Conservation (phyloP, 2,329 filamentous ascomycete genomes). For the Pleurostoma richardsiae region DNA sequence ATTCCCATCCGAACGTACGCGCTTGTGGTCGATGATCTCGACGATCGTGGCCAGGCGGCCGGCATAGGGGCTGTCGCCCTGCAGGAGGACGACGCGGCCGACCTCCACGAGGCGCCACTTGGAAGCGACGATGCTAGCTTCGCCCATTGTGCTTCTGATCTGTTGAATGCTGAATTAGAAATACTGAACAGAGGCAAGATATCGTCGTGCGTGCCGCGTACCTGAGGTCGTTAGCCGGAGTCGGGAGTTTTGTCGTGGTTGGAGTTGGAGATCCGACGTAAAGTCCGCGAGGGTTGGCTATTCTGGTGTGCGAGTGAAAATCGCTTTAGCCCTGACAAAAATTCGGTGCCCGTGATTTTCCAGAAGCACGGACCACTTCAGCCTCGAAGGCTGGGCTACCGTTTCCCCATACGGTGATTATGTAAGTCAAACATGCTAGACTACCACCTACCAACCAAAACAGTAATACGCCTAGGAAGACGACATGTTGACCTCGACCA, state of each 20-base stretch:
- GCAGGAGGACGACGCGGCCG: constrained; percentile 93
- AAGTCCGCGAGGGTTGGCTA: background rate
- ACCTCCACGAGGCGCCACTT: constrained; percentile 97
- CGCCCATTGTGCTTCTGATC: constrained; percentile 70
- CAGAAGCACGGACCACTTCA: background rate
- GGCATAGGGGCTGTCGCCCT: constrained; percentile 68
- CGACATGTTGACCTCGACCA: too few relatives aligned
- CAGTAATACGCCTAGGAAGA: too few relatives aligned
- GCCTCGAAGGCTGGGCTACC: too few relatives aligned
- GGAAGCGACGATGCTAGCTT: constrained; percentile 75
- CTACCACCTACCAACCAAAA: too few relatives aligned
- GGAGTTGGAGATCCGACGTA: constrained; percentile 7
- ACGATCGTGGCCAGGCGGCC: constrained; percentile 91
- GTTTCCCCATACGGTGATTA: too few relatives aligned
- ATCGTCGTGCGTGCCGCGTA: constrained; percentile 3
- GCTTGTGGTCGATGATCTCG: constrained; percentile 99
- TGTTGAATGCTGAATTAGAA: constrained; percentile 27
- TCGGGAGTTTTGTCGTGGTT: constrained; percentile 3
- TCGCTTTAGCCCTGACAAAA: background rate
- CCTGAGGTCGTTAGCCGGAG: constrained; percentile 3
- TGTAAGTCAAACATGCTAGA: too few relatives aligned
- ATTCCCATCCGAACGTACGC: constrained; percentile 64
- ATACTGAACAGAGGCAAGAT: constrained; percentile 2
- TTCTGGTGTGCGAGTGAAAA: background rate
- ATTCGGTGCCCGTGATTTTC: background rate